Base-by-base conservation (phyloP, 441 rosid species). In the Euphorbia celastroides region DNA sequence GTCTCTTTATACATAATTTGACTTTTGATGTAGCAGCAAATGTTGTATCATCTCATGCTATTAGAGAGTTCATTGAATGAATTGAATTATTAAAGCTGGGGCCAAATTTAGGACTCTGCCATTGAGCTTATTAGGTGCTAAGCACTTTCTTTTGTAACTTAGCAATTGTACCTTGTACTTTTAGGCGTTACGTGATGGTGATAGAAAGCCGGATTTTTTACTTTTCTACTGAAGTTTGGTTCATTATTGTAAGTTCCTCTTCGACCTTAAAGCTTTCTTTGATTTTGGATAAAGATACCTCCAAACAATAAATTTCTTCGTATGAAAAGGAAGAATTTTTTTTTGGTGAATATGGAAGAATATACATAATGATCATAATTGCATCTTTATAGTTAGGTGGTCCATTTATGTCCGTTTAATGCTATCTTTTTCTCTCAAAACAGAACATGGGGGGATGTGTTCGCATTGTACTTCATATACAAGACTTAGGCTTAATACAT, bases 91-190 rank as follows among this genome's bases (percentile, higher is more conserved):
- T 69, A 75, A 60, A 77, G 69, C 5, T 78, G 81, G 86, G 71
- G 65, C 86, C 78, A 5, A 56, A 60, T 26, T 64, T 59, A 63
- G 69, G 78, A 64, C 68, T 55, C 51, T 68, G 72, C 66, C 73
- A 78, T 65, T 58, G 64, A 72, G 60, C 72, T 66, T 74, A 70
- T 64, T 50, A 61, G 81, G 78, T 82, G 85, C 81, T 79, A 76
- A 77, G 82, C 81, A 76, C 80, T 75, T 73, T 68, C 44, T 61
- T 51, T 42, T 78, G 77, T n/a, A n/a, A n/a, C n/a, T n/a, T n/a
- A n/a, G n/a, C n/a, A n/a, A n/a, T n/a, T n/a, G n/a, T n/a, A n/a
- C n/a, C n/a, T n/a, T n/a, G n/a, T n/a, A n/a, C n/a, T n/a, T n/a
- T n/a, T n/a, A n/a, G n/a, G n/a, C n/a, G n/a, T n/a, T n/a, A n/a